Percentiles rank a stretch among this genome's conserved stretches.
Conservation (phyloP, 2,329 filamentous ascomycete species). For the Stagonosporopsis rhizophila region DNA sequence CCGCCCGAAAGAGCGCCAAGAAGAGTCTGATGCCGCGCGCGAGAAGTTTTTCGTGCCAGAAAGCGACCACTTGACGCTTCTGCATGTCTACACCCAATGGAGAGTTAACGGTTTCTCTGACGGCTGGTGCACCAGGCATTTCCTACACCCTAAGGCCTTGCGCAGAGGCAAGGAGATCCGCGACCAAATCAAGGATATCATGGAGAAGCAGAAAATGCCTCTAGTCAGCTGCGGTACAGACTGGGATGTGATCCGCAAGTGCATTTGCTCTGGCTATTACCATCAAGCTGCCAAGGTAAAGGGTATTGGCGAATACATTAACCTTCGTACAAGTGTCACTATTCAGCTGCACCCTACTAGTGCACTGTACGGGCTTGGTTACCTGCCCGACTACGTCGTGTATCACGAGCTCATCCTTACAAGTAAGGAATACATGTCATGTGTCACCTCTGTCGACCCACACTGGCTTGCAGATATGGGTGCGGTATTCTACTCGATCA, state of each 20-base stretch:
- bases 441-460: slow-evolving; percentile 93
- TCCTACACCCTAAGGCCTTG: slow-evolving; percentile 92
- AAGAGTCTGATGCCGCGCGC: slow-evolving; percentile 92
- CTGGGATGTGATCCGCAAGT: slow-evolving; percentile 94
- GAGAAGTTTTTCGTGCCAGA: slow-evolving; percentile 99
- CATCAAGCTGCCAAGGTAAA: slow-evolving; percentile 96
- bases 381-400: slow-evolving; percentile 94
- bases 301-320: slow-evolving; percentile 96
- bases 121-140: slow-evolving; percentile 91
- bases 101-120: slow-evolving; percentile 88
- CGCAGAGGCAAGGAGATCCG: slow-evolving; percentile 92
- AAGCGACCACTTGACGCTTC: slow-evolving; percentile 92
- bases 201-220: slow-evolving; percentile 90
- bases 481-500: slow-evolving; percentile 95
- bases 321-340: slow-evolving; percentile 90
- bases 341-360: slow-evolving; percentile 95
- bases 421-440: slow-evolving; percentile 97
- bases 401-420: slow-evolving; percentile 98
- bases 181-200: slow-evolving; percentile 92
- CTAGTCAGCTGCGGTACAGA: slow-evolving; percentile 91
- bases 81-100: slow-evolving; percentile 97
- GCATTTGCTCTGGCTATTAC: slow-evolving; percentile 97
- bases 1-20: slow-evolving; percentile 92
- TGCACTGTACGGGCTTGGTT: slow-evolving; percentile 89
- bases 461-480: slow-evolving; percentile 97